Base-by-base conservation (phyloP, 768 basidiomycete genomes). In the Macrocybe gigantea region DNA sequence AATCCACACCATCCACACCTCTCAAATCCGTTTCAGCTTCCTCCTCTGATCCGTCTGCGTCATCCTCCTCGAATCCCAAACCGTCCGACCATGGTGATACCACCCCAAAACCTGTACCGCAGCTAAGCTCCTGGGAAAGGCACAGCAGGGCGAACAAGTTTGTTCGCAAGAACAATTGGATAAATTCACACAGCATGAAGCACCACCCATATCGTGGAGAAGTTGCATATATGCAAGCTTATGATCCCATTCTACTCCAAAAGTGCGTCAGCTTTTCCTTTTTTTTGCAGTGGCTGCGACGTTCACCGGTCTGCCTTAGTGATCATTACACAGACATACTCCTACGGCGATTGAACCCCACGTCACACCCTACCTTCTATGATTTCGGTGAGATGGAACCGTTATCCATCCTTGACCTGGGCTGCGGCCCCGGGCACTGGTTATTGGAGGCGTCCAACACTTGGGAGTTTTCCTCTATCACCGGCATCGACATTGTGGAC, bases 381-480 rank as follows among this genome's bases (percentile, higher is more conserved):
- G 64, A 74, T 49, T 76, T 73, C 51, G 59, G 68, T 33, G 69
- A 70, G 15, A 64, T 64, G n/a, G 69, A 72, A 0, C 83, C 86
- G 1, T 58, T 63, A 1, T 65, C 68, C 9, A 80, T 84, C 15
- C 73, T 92, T 6, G 88, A 91, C 56, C 64, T 92, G 9, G 89
- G 89, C 2, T 90, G 87, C 60, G 88, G 89, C 8, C 54, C 74
- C 41, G 87, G 88, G 0, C 58, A 75, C 41, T 92, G 89, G 89
- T 69, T 82, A 5, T 49, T 79, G 0, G 70, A 81, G 41, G 82
- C 87, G 4, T 78, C 84, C 3, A 67, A 59, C 14, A 57, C 64
- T n/a, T 92, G 88, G 88, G 76, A 70, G 14, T 56, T 64, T 37
- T 73, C 81, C 13, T 68, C 71, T 7, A 72, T 90, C 44, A 78